Evolutionary conservation across 192 early-diverging fungal genomes (phyloP).

Genomic region (Kickxella alabastrina): DNA sequence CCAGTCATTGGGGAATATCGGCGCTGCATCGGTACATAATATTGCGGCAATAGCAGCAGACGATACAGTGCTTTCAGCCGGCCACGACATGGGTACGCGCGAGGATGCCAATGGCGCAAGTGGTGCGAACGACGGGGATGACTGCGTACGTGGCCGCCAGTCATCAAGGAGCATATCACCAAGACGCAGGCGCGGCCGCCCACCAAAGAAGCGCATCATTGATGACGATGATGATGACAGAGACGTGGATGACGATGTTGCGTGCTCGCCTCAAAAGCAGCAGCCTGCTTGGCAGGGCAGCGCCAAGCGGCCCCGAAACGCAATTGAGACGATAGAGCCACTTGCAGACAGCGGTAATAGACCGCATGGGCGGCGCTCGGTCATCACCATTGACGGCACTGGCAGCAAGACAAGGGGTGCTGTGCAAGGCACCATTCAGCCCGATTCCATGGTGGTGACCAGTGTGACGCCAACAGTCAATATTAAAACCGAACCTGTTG

Average conservation of each 20-base stretch:
- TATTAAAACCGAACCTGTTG: slow-evolving; percentile 21
- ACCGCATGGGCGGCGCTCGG: neutral
- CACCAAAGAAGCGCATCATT: slow-evolving; percentile 18
- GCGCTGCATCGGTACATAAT: neutral
- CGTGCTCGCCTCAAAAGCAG: neutral
- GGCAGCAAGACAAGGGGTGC: slow-evolving; percentile 14
- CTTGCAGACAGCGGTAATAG: neutral
- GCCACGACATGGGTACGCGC: neutral
- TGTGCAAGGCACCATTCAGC: no score
- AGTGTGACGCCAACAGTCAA: slow-evolving; percentile 14
- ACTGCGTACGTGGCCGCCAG: neutral
- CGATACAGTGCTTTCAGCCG: neutral
- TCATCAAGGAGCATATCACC: slow-evolving; percentile 16
- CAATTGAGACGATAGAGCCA: neutral
- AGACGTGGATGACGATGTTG: neutral
- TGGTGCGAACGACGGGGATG: neutral
- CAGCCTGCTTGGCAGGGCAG: neutral
- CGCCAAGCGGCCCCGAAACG: slow-evolving; percentile 9
- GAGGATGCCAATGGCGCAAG: neutral
- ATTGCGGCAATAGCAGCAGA: neutral
- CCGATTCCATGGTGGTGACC: slow-evolving; percentile 5
- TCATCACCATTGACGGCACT: slow-evolving; percentile 15
- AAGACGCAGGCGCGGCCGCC: slow-evolving; percentile 12
- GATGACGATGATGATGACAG: slow-evolving; percentile 22
- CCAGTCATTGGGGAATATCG: slow-evolving; percentile 11